A percentile compares a stretch with the other conserved stretches of the same genome.
These are phyloP conservation scores for Trichoderma sp. DNA, from an alignment of 2,329 filamentous ascomycete species.

Conservation along the genomic window DNA sequence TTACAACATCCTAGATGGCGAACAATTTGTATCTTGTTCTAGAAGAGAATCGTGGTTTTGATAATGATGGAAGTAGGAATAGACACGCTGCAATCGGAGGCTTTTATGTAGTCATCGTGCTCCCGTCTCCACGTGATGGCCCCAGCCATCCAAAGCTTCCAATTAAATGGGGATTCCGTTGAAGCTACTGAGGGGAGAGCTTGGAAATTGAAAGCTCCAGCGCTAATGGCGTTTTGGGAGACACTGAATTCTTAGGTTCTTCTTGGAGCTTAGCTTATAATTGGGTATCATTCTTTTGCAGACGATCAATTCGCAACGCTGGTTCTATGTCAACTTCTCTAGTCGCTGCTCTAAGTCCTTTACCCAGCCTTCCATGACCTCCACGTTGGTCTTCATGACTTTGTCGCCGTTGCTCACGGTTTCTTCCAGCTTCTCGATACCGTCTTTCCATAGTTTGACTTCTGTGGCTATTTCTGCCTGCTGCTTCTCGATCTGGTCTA, in stretches of 20 bases:
- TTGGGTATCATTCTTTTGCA: constrained; percentile 35
- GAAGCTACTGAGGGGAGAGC: neutral
- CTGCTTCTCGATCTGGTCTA: constrained; percentile 74
- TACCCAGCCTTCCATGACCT: constrained; percentile 86
- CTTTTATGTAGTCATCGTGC: neutral
- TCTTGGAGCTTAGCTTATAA: constrained; percentile 24
- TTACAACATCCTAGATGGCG: constrained; percentile 6
- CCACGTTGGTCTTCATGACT: constrained; percentile 76
- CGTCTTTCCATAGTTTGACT: constrained; percentile 82
- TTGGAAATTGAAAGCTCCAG: neutral
- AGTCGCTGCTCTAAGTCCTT: constrained; percentile 81
- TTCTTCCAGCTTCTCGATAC: constrained; percentile 74
- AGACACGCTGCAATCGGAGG: neutral
- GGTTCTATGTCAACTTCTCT: constrained; percentile 51
- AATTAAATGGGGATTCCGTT: neutral
- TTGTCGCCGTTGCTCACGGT: constrained; percentile 70
- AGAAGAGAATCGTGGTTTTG: constrained; percentile 10
- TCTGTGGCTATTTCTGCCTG: constrained; percentile 83
- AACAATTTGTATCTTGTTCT: constrained; percentile 16
- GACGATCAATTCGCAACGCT: neutral
- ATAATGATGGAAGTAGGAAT: neutral
- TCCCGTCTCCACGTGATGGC: constrained; percentile 20
- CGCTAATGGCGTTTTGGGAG: neutral
- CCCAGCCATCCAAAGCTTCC: neutral
- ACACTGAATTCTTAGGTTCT: neutral